These are phyloP conservation scores for Gomphus bonarii DNA, from an alignment of 1,284 basidiomycete species.

Conservation along the genomic window DNA sequence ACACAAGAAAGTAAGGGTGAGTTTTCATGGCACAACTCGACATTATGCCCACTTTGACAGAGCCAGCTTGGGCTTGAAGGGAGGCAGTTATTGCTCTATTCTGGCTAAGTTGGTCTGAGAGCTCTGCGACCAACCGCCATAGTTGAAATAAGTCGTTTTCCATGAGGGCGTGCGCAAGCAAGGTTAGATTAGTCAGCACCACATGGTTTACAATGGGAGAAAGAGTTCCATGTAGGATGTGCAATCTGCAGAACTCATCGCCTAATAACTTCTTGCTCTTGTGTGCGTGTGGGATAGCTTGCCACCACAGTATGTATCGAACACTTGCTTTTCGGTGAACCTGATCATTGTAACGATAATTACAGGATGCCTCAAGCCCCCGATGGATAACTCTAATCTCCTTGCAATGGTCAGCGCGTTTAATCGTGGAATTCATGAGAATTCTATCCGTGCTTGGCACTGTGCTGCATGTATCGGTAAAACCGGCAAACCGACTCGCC, in stretches of 20 bases:
- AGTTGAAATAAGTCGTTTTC: conserved; percentile 62
- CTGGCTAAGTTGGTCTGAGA: conserved; percentile 77
- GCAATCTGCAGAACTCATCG: neutral
- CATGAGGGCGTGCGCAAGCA: conserved; percentile 22
- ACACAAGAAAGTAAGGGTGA: neutral
- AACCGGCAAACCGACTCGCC: neutral
- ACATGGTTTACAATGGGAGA: neutral
- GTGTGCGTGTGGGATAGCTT: neutral
- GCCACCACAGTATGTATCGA: neutral
- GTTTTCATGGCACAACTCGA: neutral
- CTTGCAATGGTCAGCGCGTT: neutral
- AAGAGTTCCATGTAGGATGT: neutral
- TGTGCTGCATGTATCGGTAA: neutral
- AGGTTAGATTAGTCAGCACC: neutral
- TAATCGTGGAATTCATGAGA: neutral
- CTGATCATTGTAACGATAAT: neutral
- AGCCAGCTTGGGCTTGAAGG: conserved; percentile 1
- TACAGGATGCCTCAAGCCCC: neutral
- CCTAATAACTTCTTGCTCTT: neutral
- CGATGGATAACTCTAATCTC: neutral
- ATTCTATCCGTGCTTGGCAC: neutral
- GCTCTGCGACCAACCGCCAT: conserved; percentile 73
- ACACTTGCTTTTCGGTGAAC: neutral
- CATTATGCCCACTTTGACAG: neutral
- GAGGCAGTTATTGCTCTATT: conserved; percentile 70